A percentile compares a stretch with the other conserved stretches of the same genome.
phyloP scores from a whole-genome alignment of 768 basidiomycete genomes.

The Tulasnella sp. region DNA sequence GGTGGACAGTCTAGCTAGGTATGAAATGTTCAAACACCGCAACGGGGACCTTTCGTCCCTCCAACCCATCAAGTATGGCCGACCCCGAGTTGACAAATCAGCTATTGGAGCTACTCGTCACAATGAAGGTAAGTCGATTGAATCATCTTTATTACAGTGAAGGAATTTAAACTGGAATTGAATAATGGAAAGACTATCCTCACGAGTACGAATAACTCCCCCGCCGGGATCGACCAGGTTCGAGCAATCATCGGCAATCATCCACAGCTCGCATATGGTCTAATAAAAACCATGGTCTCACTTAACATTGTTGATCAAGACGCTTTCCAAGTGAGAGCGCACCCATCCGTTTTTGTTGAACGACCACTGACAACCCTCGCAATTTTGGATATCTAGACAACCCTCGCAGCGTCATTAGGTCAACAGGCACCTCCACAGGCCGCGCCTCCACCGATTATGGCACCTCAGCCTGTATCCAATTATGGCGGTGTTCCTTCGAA shows the following conservation, averaged over 20 bases:
- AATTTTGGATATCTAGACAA: not conserved
- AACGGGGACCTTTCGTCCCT: too few relatives aligned
- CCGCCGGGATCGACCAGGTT: conserved; percentile 28
- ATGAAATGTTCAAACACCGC: too few relatives aligned
- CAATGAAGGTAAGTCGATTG: conserved; percentile 32
- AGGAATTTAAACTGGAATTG: conserved; percentile 27
- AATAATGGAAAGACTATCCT: conserved; percentile 24
- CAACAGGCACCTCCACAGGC: conserved; percentile 15
- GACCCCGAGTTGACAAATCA: conserved; percentile 20
- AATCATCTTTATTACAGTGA: not conserved
- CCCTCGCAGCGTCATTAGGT: conserved; percentile 18
- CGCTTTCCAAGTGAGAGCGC: conserved; percentile 28
- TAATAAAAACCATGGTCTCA: conserved; percentile 39
- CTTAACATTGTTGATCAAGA: conserved; percentile 37
- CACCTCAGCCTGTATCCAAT: not conserved
- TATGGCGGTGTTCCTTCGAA: not conserved
- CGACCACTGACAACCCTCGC: not conserved
- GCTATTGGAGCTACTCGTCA: conserved; percentile 34
- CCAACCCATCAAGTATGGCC: too few relatives aligned
- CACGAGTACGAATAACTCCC: conserved; percentile 3
- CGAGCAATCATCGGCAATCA: conserved; percentile 30
- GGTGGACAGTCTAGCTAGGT: too few relatives aligned
- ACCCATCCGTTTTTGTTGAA: not conserved
- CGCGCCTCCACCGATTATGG: not conserved
- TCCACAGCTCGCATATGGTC: conserved; percentile 37